These are phyloP conservation scores for Ogataea salicorniae DNA, from an alignment of 805 yeast species.

Conservation along the genomic window DNA sequence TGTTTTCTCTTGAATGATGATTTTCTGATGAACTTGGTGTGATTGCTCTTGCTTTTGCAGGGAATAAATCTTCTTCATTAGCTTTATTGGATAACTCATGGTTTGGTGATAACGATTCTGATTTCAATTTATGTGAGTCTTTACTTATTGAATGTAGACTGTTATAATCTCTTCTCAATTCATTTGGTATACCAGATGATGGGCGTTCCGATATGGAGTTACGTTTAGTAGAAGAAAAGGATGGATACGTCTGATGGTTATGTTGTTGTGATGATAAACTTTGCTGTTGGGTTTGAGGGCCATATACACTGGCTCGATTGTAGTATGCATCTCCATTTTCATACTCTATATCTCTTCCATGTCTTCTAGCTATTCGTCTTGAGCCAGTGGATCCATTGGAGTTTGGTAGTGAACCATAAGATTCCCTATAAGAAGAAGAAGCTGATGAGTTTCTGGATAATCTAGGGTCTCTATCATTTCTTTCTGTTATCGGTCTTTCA, in stretches of 20 bases:
- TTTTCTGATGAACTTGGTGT: background rate
- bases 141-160: background rate
- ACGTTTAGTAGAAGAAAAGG: no score
- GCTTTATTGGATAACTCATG: slow-evolving; percentile 5
- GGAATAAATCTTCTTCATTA: slow-evolving; percentile 14
- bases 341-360: background rate
- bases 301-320: background rate
- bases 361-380: slow-evolving; percentile 7
- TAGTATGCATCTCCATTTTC: background rate
- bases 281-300: background rate
- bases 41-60: slow-evolving; percentile 6
- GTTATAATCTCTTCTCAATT: slow-evolving; percentile 10
- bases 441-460: slow-evolving; percentile 3
- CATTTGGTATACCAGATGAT: slow-evolving; percentile 1
- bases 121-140: slow-evolving; percentile 3
- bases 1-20: background rate
- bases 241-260: no score
- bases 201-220: background rate
- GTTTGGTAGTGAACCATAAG: slow-evolving; percentile 6
- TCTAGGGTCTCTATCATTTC: slow-evolving; percentile 15
- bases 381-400: slow-evolving; percentile 6
- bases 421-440: background rate
- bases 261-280: background rate
- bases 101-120: slow-evolving; percentile 14
- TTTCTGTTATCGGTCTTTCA: background rate